Conservation (phyloP, 495 filamentous ascomycete species). For the Amphirosellinia nigrospora region DNA sequence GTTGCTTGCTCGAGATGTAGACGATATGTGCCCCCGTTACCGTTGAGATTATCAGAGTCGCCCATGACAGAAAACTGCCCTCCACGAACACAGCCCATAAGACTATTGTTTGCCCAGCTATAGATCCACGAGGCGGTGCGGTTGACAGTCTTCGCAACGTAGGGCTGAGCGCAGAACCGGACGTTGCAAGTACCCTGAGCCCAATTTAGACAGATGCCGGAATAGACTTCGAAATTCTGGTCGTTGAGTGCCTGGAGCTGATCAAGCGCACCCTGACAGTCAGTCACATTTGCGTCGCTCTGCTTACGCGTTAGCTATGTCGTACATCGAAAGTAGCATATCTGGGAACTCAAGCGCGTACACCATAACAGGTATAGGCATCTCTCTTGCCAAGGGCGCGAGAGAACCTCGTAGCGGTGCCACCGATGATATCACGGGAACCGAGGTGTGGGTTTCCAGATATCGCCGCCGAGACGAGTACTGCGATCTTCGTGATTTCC, state of each 20-base stretch:
- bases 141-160: constrained; percentile 33
- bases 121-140: constrained; percentile 37
- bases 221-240: constrained; percentile 33
- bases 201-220: constrained; percentile 39
- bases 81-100: constrained; percentile 33
- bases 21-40: constrained; percentile 38
- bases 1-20: constrained; percentile 22
- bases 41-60: constrained; percentile 37
- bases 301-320: background rate
- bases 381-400: constrained; percentile 35
- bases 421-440: background rate
- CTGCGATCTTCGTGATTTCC: constrained; percentile 3
- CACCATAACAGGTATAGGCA: constrained; percentile 40
- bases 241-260: constrained; percentile 30
- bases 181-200: constrained; percentile 33
- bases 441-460: background rate
- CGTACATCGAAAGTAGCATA: constrained; percentile 12
- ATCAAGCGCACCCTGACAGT: constrained; percentile 37
- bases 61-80: constrained; percentile 34
- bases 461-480: background rate
- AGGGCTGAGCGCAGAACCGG: constrained; percentile 41
- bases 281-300: constrained; percentile 23
- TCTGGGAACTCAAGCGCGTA: constrained; percentile 27
- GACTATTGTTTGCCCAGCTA: constrained; percentile 31
- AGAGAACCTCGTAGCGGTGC: background rate